phyloP scores from a whole-genome alignment of 179 eudicot species.

The Heliamphora ciliata region DNA sequence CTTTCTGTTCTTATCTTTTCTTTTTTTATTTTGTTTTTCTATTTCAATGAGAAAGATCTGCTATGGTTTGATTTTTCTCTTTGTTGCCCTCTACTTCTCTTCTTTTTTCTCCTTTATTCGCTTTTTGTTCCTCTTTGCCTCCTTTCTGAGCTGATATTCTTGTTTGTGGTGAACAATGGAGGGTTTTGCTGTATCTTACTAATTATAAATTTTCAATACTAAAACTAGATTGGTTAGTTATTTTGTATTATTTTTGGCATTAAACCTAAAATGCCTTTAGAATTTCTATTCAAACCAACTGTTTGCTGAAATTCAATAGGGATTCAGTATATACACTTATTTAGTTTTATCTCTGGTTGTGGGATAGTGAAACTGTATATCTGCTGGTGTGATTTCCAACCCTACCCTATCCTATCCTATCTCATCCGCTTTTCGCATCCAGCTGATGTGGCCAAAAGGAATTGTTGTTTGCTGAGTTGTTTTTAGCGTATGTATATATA shows the following conservation, averaged over 20 bases:
- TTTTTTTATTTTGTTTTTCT: background rate
- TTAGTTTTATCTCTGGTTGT: background rate
- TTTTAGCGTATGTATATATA: background rate
- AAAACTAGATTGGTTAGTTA: background rate
- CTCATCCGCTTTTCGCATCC: background rate
- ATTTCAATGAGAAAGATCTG: background rate
- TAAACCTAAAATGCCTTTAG: background rate
- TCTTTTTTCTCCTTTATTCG: background rate
- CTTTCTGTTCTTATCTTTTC: too few relatives aligned
- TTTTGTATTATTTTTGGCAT: background rate
- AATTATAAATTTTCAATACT: too few relatives aligned
- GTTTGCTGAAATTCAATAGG: background rate
- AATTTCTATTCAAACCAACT: background rate
- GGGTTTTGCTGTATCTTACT: too few relatives aligned
- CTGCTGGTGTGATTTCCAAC: background rate
- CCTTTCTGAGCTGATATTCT: too few relatives aligned
- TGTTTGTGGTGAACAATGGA: too few relatives aligned
- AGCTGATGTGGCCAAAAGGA: background rate
- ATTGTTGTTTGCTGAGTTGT: background rate
- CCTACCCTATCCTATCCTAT: background rate
- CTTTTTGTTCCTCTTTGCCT: background rate
- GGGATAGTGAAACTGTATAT: background rate
- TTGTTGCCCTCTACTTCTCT: background rate
- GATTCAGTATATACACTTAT: background rate
- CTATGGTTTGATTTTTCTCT: background rate